Evolutionary conservation across 345 rosid species (phyloP).

Genomic region (Heritiera fomes): DNA sequence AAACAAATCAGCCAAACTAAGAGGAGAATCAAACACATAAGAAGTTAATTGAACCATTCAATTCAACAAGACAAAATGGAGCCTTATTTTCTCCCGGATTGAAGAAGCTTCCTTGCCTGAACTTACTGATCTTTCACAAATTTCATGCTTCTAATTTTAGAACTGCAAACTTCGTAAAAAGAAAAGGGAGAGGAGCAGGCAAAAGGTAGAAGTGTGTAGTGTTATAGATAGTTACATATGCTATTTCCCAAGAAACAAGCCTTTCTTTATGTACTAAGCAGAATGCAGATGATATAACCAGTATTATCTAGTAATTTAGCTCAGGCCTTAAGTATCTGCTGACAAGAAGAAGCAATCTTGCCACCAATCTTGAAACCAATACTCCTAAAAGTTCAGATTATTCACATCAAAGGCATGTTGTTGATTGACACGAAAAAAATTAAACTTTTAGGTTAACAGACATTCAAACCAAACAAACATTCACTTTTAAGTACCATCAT

Average conservation of each 20-base stretch:
- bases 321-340: background rate
- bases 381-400: background rate
- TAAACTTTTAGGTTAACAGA: background rate
- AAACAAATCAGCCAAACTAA: background rate
- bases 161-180: background rate
- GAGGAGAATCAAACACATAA: background rate
- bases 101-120: background rate
- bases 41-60: background rate
- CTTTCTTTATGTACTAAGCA: background rate
- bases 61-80: background rate
- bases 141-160: background rate
- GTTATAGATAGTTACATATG: background rate
- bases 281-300: background rate
- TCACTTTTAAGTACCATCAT: background rate
- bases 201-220: background rate
- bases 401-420: background rate
- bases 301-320: background rate
- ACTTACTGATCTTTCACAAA: background rate
- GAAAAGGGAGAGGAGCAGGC: background rate
- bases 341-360: background rate
- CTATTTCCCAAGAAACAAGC: background rate
- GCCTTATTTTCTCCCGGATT: background rate
- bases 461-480: slow-evolving; percentile 11
- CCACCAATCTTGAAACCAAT: background rate
- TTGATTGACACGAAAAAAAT: background rate